phyloP scores from a whole-genome alignment of 257 asterid species.

The Penstemon davidsonii region DNA sequence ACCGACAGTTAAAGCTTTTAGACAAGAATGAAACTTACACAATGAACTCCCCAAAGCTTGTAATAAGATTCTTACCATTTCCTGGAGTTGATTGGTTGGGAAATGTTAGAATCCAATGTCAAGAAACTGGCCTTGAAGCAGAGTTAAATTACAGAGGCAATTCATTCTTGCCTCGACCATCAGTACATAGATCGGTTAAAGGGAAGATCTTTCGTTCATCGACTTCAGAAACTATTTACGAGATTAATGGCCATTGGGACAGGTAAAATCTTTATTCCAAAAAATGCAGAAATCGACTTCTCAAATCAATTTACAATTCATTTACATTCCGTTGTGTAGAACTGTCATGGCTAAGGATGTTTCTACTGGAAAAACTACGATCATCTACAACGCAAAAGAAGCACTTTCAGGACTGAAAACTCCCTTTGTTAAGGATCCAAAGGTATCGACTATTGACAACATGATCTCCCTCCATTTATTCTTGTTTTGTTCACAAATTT shows the following conservation, averaged over 20 bases:
- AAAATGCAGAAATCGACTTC: neutral
- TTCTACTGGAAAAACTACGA: conserved; percentile 40
- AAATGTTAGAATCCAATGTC: conserved; percentile 53
- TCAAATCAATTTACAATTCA: neutral
- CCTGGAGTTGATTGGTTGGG: conserved; percentile 83
- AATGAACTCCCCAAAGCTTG: conserved; percentile 73
- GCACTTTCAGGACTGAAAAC: conserved; percentile 54
- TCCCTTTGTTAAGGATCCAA: conserved; percentile 57
- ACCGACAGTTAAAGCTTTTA: conserved; percentile 49
- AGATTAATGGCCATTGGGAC: conserved; percentile 83
- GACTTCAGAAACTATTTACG: conserved; percentile 50
- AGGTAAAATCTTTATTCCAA: conserved; percentile 40
- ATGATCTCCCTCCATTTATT: neutral
- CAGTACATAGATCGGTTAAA: conserved; percentile 50
- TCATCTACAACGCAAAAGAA: conserved; percentile 67
- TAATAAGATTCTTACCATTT: conserved; percentile 64
- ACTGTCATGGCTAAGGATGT: conserved; percentile 51
- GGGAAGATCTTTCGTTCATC: conserved; percentile 61
- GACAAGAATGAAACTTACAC: conserved; percentile 59
- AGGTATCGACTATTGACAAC: conserved; percentile 38
- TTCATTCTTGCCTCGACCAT: conserved; percentile 47
- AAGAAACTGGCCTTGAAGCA: conserved; percentile 69
- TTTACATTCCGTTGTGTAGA: conserved; percentile 34
- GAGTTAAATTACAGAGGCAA: conserved; percentile 59
- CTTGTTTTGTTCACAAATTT: neutral